phyloP scores from a whole-genome alignment of 495 filamentous ascomycete species.

The Filosporella fistucella region DNA sequence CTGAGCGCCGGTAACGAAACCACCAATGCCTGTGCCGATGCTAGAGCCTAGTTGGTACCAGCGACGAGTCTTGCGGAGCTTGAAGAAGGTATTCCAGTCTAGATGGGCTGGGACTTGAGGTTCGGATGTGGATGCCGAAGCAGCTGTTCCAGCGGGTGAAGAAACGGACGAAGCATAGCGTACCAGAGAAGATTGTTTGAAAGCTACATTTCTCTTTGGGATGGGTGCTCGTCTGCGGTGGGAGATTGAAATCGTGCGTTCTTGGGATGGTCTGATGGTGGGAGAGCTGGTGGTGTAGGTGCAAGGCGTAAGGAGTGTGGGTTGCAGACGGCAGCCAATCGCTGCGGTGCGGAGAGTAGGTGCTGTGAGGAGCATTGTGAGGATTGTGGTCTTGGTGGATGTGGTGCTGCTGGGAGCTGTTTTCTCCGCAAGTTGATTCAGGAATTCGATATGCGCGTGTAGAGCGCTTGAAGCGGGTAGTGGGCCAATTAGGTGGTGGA shows the following conservation, averaged over 20 bases:
- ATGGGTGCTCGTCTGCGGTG: conserved; percentile 18
- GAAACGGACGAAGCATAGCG: conserved; percentile 14
- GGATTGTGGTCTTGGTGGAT: neutral
- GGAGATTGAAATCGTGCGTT: neutral
- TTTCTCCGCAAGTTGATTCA: neutral
- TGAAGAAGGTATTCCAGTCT: conserved; percentile 93
- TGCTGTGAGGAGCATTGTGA: conserved; percentile 18
- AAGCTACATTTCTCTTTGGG: conserved; percentile 20
- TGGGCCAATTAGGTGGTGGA: neutral
- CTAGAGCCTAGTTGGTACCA: conserved; percentile 76
- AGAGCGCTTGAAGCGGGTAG: neutral
- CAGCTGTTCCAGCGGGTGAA: neutral
- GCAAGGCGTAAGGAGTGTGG: conserved; percentile 17
- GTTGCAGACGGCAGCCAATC: conserved; percentile 23
- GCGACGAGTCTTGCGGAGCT: conserved; percentile 77
- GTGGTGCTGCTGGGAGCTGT: neutral
- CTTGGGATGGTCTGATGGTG: neutral
- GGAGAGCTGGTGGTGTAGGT: conserved; percentile 17
- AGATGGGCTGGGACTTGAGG: conserved; percentile 35
- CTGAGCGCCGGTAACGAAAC: conserved; percentile 56
- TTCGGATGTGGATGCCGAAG: neutral
- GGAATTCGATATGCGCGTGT: neutral
- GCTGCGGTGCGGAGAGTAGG: conserved; percentile 22
- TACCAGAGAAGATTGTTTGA: neutral
- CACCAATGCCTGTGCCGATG: conserved; percentile 53